Percentiles rank a stretch among this genome's conserved stretches.
phyloP scores from a whole-genome alignment of 371 early-diverging fungal genomes.

The Mucor velutinosus region DNA sequence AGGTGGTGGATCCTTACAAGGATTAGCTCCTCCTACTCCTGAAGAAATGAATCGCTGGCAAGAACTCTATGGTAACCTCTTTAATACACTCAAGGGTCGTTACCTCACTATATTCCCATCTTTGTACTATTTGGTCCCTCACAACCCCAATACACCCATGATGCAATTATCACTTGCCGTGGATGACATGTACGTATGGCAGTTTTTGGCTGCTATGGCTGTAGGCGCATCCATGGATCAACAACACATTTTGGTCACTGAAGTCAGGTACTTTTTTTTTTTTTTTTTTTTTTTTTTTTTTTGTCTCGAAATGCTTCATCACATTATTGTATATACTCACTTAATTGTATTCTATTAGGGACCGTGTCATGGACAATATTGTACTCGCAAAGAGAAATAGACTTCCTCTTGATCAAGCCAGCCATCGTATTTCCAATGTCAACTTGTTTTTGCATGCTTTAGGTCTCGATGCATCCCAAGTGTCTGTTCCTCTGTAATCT shows the following conservation, averaged over 20 bases:
- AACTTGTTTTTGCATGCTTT: slow-evolving; percentile 94
- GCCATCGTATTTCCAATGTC: slow-evolving; percentile 80
- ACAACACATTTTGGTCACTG: slow-evolving; percentile 89
- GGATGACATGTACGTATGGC: slow-evolving; percentile 97
- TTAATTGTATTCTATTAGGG: slow-evolving; percentile 43
- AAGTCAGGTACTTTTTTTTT: slow-evolving; percentile 63
- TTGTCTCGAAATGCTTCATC: background rate
- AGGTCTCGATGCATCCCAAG: slow-evolving; percentile 90
- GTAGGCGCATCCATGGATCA: slow-evolving; percentile 92
- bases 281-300: background rate
- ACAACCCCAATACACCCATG: slow-evolving; percentile 51
- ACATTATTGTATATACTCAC: background rate
- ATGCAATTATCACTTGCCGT: slow-evolving; percentile 42
- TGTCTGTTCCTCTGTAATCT: slow-evolving; percentile 56
- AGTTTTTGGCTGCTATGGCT: slow-evolving; percentile 95
- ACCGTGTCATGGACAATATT: slow-evolving; percentile 85
- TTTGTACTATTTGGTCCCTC: slow-evolving; percentile 43
- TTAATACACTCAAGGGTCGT: slow-evolving; percentile 72
- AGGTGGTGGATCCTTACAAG: slow-evolving; percentile 64
- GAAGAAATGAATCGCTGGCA: slow-evolving; percentile 74
- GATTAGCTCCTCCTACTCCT: slow-evolving; percentile 57
- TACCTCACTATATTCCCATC: slow-evolving; percentile 81
- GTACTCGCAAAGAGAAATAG: slow-evolving; percentile 66
- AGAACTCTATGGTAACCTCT: slow-evolving; percentile 77
- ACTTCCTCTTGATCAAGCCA: slow-evolving; percentile 62